phyloP scores from a whole-genome alignment of 805 yeast genomes.

The Helenozyma baotianmanensis region DNA sequence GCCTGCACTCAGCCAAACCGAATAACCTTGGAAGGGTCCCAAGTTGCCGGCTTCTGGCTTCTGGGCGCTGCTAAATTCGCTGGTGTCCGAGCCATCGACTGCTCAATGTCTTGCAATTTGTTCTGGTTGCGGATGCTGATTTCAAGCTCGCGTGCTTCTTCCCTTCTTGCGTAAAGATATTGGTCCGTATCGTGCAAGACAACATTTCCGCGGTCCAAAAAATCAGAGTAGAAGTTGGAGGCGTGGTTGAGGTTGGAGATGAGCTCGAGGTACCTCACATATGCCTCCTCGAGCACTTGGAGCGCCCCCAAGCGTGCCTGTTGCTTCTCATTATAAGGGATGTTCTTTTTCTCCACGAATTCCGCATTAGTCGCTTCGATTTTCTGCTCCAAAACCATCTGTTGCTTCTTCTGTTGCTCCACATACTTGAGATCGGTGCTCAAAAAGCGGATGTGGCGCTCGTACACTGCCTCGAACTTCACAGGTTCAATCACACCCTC shows the following conservation, averaged over 20 bases:
- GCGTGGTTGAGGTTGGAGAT: slow-evolving; percentile 64
- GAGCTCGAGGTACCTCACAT: slow-evolving; percentile 51
- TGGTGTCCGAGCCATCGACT: slow-evolving; percentile 6
- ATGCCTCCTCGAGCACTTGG: slow-evolving; percentile 48
- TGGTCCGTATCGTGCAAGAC: slow-evolving; percentile 47
- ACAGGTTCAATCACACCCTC: slow-evolving; percentile 21
- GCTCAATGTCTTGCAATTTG: slow-evolving; percentile 13
- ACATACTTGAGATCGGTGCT: slow-evolving; percentile 47
- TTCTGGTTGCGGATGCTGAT: slow-evolving; percentile 7
- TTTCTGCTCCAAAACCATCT: slow-evolving; percentile 17
- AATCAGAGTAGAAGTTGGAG: slow-evolving; percentile 60
- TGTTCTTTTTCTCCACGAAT: slow-evolving; percentile 8
- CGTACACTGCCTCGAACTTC: slow-evolving; percentile 35
- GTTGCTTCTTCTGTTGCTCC: slow-evolving; percentile 29
- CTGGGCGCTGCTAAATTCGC: slow-evolving; percentile 9
- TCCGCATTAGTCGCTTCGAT: slow-evolving; percentile 11
- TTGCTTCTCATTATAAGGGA: slow-evolving; percentile 17
- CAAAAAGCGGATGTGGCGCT: slow-evolving; percentile 43
- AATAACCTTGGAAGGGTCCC: slow-evolving; percentile 9
- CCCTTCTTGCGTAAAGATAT: slow-evolving; percentile 47
- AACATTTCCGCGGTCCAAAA: slow-evolving; percentile 42
- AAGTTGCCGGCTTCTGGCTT: slow-evolving; percentile 3
- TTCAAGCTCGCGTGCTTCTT: slow-evolving; percentile 52
- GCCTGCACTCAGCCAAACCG: slow-evolving; percentile 3
- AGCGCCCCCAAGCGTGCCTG: slow-evolving; percentile 45